Base-by-base conservation (phyloP, 1,284 basidiomycete species). In the Cerioporus squamosus region DNA sequence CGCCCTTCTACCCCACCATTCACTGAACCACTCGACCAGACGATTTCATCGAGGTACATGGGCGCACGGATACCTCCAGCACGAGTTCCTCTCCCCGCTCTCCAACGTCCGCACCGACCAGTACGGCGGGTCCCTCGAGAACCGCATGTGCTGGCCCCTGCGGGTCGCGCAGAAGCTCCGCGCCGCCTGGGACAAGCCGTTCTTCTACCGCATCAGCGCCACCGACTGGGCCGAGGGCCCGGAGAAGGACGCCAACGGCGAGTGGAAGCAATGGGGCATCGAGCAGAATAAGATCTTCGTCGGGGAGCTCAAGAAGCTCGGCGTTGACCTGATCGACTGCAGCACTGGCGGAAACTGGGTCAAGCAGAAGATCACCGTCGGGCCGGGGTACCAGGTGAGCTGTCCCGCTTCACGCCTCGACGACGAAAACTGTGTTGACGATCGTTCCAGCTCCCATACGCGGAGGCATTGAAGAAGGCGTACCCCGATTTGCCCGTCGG, bases 11-110 rank as follows among this genome's bases (percentile, higher is more conserved):
- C 22, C 8, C 24, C 43, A 15, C 51, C 10, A 17, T 18, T 24
- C 26, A 15, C 39, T 61, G 24, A 50, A 29, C 18, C 38, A 9
- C 14, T 12, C 22, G 1, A 12, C n/a, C 61, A 86, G 84, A 86
- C 70, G 93, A 96, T 73, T 93, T 91, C 65, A 87, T 96, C 59
- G 92, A 96, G 71, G 70, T 93, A 20, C 91, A 93, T 71, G 82
- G 78, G 82, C 86, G 1, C 90, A 94, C 68, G 85, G 88, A 20
- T 90, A 90, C 71, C 79, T 88, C 23, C 26, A 86, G 6, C 82
- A 86, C 70, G 70, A 74, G 36, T 93, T 92, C 72, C 67, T 86
- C 17, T 90, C 87, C 7, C 91, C 91, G 0, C 67, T 91, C 29
- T 87, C 87, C 40, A 94, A 94, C 76, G 71, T 72, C 12, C 85